These are phyloP conservation scores for Guadua angustifolia DNA, from an alignment of 176 grass and related monocot species.

Conservation along the genomic window DNA sequence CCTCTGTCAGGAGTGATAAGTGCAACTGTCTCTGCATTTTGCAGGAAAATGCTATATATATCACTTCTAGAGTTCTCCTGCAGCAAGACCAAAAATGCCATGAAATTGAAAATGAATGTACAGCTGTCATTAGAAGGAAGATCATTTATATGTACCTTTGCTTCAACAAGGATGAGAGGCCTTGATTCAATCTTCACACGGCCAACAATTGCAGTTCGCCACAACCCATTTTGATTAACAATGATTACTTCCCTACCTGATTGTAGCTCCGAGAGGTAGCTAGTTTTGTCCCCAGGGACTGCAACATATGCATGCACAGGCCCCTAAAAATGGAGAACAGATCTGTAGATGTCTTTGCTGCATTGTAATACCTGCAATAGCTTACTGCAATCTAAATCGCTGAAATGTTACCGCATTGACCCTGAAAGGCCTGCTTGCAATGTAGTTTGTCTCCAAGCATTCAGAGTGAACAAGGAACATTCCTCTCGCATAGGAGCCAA, in stretches of 20 bases:
- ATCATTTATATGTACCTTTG: conserved; percentile 56
- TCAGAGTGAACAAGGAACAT: conserved; percentile 97
- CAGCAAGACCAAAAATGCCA: conserved; percentile 36
- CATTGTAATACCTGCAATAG: neutral
- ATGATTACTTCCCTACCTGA: conserved; percentile 84
- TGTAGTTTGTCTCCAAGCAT: conserved; percentile 94
- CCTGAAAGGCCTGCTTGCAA: conserved; percentile 94
- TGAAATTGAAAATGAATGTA: conserved; percentile 21
- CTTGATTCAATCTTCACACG: conserved; percentile 97
- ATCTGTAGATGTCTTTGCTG: neutral
- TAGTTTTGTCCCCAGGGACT: conserved; percentile 80
- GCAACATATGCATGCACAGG: conserved; percentile 91
- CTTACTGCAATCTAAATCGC: conserved; percentile 11
- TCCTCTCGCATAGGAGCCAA: conserved; percentile 81
- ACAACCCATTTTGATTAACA: conserved; percentile 68
- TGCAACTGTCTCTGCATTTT: conserved; percentile 95
- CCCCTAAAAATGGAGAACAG: conserved; percentile 54
- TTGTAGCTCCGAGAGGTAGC: conserved; percentile 82
- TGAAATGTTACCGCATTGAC: conserved; percentile 75
- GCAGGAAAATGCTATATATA: conserved; percentile 87
- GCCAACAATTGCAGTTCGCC: conserved; percentile 76
- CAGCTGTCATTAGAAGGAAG: neutral
- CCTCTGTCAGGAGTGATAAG: conserved; percentile 63
- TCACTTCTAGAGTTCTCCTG: conserved; percentile 62
- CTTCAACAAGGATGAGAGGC: conserved; percentile 86